Base-by-base conservation (phyloP, 495 filamentous ascomycete genomes). In the Schizothecium vesticola region DNA sequence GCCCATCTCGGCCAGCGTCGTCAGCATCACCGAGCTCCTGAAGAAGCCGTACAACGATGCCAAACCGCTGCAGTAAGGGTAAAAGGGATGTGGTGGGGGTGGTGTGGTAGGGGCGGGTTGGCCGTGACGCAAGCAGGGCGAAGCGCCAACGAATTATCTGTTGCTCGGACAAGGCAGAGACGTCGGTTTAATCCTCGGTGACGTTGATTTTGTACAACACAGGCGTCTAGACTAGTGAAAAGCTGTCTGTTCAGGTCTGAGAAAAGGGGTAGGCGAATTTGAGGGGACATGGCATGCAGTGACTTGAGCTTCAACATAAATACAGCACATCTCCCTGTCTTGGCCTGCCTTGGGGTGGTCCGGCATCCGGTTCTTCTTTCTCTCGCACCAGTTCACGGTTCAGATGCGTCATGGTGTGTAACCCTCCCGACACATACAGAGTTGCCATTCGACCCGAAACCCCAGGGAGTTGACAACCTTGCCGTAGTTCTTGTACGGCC, bases 11-110 rank as follows among this genome's bases (percentile, higher is more conserved):
- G 11, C 31, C 29, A 67, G 65, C 25, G 21, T 22, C 21, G 65
- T 67, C 21, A 65, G 63, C 51, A 58, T 65, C 51, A 57, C 24
- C 16, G 63, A 65, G 55, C 22, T 65, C 16, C 25, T 65, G 24
- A 57, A 10, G 19, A 57, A 58, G 63, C 13, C 36, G 19, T 25
- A 43, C 12, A 29, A 29, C 9, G 63, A 65, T 58, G 63, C 63
- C 24, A 56, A 57, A 55, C 43, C 63, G 24, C 11, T 28, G 10
- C 24, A 51, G 1, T 64, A 3, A 64, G 36, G 31, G 29, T n/a
- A n/a, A n/a, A n/a, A n/a, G n/a, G n/a, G n/a, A n/a, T n/a, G n/a
- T n/a, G n/a, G 7, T 10, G 8, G 28, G 0, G 28, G 12, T 36
- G 31, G 10, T 33, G 31, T 33, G 31, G 11, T 2, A 33, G 31